Evolutionary conservation across 257 asterid genomes (phyloP).

Genomic region (Petunia axillaris): DNA sequence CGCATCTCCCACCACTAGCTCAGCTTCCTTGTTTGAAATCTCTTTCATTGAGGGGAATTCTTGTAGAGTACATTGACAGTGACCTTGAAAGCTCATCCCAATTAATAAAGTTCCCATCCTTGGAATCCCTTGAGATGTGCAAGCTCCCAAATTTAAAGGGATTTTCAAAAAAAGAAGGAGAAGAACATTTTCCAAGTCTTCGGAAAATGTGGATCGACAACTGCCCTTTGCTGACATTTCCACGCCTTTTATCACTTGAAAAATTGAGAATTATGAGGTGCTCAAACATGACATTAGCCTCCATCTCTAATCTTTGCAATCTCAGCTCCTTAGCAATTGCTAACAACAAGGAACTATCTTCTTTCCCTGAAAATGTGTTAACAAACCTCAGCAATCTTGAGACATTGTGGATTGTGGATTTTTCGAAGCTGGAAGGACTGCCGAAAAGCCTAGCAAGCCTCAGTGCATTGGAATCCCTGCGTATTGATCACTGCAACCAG

Average conservation of each 20-base stretch:
- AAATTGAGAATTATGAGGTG: not conserved
- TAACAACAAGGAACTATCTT: not conserved
- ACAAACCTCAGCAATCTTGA: constrained; percentile 27
- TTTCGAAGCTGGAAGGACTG: constrained; percentile 22
- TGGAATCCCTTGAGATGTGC: not conserved
- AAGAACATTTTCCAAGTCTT: constrained; percentile 30
- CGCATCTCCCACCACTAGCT: constrained; percentile 32
- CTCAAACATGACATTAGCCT: not conserved
- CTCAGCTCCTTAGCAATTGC: not conserved
- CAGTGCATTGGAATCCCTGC: not conserved
- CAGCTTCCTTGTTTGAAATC: constrained; percentile 31
- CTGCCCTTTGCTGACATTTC: constrained; percentile 16
- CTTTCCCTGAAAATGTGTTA: constrained; percentile 21
- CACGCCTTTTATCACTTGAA: not conserved
- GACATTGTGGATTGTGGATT: not conserved
- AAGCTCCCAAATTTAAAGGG: constrained; percentile 32
- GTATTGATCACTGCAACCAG: not conserved
- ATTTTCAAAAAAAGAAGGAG: constrained; percentile 14
- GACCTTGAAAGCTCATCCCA: not conserved
- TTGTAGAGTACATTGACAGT: constrained; percentile 27
- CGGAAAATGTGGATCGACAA: constrained; percentile 1
- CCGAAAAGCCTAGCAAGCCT: not conserved
- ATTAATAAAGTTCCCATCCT: constrained; percentile 22
- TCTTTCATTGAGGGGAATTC: constrained; percentile 30
- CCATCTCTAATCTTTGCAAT: not conserved